Evolutionary conservation across 2,329 filamentous ascomycete species (phyloP), one percentile per base, ranked within the genome.

Genomic region (Chrysosporium queenslandicum): DNA sequence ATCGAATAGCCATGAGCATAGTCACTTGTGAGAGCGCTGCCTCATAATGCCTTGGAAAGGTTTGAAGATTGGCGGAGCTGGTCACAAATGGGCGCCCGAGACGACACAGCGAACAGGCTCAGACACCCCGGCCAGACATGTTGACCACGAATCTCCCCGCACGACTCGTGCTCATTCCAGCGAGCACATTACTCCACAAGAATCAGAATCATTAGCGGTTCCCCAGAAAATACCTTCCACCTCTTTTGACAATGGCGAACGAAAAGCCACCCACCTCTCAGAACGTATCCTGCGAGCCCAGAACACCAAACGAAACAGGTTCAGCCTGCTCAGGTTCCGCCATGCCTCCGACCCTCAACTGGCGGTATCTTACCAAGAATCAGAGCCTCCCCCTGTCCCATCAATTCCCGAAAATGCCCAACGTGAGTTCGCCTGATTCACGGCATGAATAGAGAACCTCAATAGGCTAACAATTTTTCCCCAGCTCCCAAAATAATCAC

Each of bases 281-380:
- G 48, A 53, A 21, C 52, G 46, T 20, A 20, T 39, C 20, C 14
- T 51, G 36, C 23, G 43, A 36, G 53, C 48, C 21, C 46, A 52
- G 34, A 54, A 34, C 30, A 49, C 50, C 23, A 56, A 54, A 43
- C 49, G 66, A 41, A 69, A 77, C 59, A 73, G 79, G 53, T 82
- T 83, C 66, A 82, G 77, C 62, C 68, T 94, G 68, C 74, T 95
- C 71, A 83, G 85, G 64, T 89, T 92, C 67, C 86, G 89, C 63
- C 90, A 95, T 77, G 90, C 88, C 56, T 96, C 90, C 7, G 91
- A 97, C 71, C 86, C 89, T 47, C 89, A 96, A 68, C 72, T 97
- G 56, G 88, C 87, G 9, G 74, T 82, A 65, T 84, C 85, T 49
- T 89, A 84, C 66, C 79, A 85, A 61, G 64, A 78, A 71, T 70